Conservation (phyloP, 1,284 basidiomycete genomes). For the Prillingera fragicola region DNA sequence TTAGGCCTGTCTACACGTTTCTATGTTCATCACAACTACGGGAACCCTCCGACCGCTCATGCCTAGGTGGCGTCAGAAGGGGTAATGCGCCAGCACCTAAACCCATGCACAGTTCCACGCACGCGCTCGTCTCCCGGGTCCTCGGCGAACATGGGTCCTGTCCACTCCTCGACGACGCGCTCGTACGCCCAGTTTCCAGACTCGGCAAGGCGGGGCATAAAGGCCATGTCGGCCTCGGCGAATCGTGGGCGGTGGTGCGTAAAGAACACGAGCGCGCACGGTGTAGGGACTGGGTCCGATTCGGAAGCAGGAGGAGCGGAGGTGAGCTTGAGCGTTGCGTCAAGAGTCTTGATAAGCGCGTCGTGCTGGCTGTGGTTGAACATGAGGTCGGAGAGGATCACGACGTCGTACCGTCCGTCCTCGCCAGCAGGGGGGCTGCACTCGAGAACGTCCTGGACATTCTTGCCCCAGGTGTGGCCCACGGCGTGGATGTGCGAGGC, state of each 20-base stretch:
- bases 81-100: constrained; percentile 36
- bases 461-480: constrained; percentile 89
- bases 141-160: constrained; percentile 77
- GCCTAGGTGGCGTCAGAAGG: too few relatives aligned
- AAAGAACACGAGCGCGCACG: constrained; percentile 80
- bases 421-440: too few relatives aligned
- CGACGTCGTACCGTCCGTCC: constrained; percentile 60
- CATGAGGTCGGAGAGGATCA: constrained; percentile 81
- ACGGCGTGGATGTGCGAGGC: constrained; percentile 38
- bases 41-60: too few relatives aligned
- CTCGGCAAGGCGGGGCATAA: constrained; percentile 55
- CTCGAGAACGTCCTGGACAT: constrained; percentile 56
- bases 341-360: constrained; percentile 73
- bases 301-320: constrained; percentile 16
- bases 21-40: too few relatives aligned
- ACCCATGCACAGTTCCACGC: constrained; percentile 59
- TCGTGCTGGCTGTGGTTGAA: constrained; percentile 62
- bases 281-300: constrained; percentile 33
- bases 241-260: constrained; percentile 85
- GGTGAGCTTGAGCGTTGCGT: constrained; percentile 48
- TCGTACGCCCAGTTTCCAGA: constrained; percentile 71
- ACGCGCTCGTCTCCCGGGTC: constrained; percentile 66
- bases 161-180: constrained; percentile 64
- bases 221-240: constrained; percentile 75
- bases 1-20: too few relatives aligned